These are phyloP conservation scores for Wickerhamomyces rabaulensis DNA, from an alignment of 805 yeast species.

Conservation along the genomic window DNA sequence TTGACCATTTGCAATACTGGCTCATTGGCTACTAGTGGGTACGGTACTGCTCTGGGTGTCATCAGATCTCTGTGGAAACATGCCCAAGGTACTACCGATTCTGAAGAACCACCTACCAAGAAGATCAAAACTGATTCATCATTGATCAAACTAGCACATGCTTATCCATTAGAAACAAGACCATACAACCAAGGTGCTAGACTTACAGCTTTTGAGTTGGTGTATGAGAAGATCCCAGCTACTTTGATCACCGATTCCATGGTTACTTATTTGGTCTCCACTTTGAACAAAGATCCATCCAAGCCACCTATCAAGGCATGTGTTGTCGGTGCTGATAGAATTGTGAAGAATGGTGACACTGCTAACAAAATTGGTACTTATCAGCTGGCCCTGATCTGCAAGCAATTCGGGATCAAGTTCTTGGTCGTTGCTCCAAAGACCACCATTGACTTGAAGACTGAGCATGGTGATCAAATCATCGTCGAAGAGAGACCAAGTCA, in stretches of 20 bases:
- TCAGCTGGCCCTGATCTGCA: constrained; percentile 74
- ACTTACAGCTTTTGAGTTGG: constrained; percentile 84
- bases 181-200: constrained; percentile 97
- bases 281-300: constrained; percentile 26
- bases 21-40: constrained; percentile 93
- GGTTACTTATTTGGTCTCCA: constrained; percentile 71
- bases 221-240: constrained; percentile 81
- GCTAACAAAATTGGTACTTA: constrained; percentile 96
- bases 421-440: constrained; percentile 95
- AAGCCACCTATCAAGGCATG: constrained; percentile 75
- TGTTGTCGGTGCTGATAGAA: constrained; percentile 86
- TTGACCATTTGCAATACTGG: constrained; percentile 96
- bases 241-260: constrained; percentile 87
- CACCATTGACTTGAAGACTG: constrained; percentile 69
- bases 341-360: constrained; percentile 89
- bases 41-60: constrained; percentile 95
- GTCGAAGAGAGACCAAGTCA: constrained; percentile 84
- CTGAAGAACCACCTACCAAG: constrained; percentile 23
- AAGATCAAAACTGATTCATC: constrained; percentile 22
- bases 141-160: constrained; percentile 55
- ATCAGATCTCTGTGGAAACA: constrained; percentile 63
- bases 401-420: constrained; percentile 64
- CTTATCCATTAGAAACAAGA: constrained; percentile 87
- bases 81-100: constrained; percentile 20
- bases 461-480: constrained; percentile 66